phyloP scores from a whole-genome alignment of 2,329 filamentous ascomycete species.

The Fusarium foetens region DNA sequence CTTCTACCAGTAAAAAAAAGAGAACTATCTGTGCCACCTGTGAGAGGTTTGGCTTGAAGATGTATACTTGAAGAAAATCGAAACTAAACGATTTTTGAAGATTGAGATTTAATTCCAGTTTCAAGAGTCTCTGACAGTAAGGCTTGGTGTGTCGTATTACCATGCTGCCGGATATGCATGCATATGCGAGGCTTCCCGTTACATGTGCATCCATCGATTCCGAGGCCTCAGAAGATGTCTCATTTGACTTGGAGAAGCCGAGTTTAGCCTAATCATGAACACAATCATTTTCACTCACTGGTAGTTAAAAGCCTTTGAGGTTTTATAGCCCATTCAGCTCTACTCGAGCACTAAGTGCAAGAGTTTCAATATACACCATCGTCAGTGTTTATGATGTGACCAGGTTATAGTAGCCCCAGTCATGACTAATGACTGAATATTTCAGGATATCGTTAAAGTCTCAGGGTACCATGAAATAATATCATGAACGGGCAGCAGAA shows the following conservation, averaged over 20 bases:
- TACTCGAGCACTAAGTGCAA: neutral
- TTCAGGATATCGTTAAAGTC: neutral
- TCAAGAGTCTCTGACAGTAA: neutral
- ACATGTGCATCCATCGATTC: neutral
- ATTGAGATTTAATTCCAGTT: neutral
- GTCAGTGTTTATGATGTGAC: slow-evolving; percentile 8
- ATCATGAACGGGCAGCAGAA: neutral
- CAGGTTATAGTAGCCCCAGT: neutral
- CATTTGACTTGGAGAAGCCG: neutral
- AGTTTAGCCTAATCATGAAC: neutral
- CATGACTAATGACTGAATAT: neutral
- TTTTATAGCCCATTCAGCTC: neutral
- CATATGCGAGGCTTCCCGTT: slow-evolving; percentile 10
- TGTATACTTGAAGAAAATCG: neutral
- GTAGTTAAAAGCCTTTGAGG: neutral
- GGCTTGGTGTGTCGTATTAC: slow-evolving; percentile 17
- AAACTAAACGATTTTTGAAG: neutral
- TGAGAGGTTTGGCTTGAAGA: neutral
- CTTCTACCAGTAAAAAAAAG: neutral
- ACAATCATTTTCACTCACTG: neutral
- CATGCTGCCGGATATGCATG: slow-evolving; percentile 7
- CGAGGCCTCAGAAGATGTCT: neutral
- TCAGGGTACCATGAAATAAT: neutral
- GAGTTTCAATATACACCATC: slow-evolving; percentile 10
- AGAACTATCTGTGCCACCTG: neutral